phyloP scores from a whole-genome alignment of 805 yeast species.

The Metschnikowia bowlesiae region DNA sequence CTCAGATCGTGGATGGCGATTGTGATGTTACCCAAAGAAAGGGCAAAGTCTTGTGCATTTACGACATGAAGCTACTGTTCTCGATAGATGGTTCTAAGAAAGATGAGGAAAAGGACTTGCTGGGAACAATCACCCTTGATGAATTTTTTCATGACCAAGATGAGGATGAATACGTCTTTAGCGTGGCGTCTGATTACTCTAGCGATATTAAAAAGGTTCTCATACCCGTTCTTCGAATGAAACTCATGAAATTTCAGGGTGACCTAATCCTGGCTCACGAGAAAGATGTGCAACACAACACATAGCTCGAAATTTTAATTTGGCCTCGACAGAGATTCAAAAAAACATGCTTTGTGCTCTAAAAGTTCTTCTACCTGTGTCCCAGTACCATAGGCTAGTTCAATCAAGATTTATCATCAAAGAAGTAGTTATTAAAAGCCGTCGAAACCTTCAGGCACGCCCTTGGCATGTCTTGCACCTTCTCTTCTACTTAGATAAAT shows the following conservation, averaged over 20 bases:
- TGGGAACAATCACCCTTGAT: conserved; percentile 48
- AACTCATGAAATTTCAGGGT: conserved; percentile 55
- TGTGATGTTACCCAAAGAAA: conserved; percentile 82
- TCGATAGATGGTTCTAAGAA: conserved; percentile 33
- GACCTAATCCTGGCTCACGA: conserved; percentile 62
- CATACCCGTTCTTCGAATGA: conserved; percentile 47
- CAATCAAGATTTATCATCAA: neutral
- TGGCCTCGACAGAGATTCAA: neutral
- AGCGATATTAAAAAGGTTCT: conserved; percentile 45
- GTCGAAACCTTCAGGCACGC: conserved; percentile 83
- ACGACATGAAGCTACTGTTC: conserved; percentile 57
- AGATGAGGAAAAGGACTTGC: conserved; percentile 32
- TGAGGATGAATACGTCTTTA: conserved; percentile 58
- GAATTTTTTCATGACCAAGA: conserved; percentile 78
- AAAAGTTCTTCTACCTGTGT: neutral
- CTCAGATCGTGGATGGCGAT: conserved; percentile 55
- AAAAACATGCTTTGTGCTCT: neutral
- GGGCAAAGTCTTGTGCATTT: conserved; percentile 73
- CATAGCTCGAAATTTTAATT: neutral
- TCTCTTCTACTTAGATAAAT: conserved; percentile 38
- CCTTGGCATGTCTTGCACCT: conserved; percentile 71
- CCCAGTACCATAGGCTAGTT: neutral
- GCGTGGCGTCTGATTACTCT: conserved; percentile 35
- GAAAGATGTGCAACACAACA: conserved; percentile 52
- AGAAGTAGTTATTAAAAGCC: conserved; percentile 24